phyloP scores from a whole-genome alignment of 345 rosid genomes.

The Isatis tinctoria region DNA sequence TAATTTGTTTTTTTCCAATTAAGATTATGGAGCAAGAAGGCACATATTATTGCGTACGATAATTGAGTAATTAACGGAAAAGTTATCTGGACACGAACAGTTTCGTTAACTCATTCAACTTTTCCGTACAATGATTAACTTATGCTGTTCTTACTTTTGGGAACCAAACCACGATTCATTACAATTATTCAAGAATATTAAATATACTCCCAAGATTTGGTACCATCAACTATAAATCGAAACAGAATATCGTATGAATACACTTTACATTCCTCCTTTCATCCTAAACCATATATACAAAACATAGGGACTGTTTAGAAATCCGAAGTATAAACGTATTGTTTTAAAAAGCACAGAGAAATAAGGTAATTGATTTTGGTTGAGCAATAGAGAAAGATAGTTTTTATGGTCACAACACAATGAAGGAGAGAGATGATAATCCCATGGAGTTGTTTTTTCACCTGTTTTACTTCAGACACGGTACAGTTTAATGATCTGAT shows the following conservation, averaged over 20 bases:
- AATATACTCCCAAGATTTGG: neutral
- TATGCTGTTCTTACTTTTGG: constrained; percentile 26
- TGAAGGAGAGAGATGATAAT: neutral
- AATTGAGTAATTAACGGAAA: constrained; percentile 28
- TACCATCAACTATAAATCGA: neutral
- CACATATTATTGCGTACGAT: neutral
- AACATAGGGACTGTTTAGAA: neutral
- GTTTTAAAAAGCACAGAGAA: neutral
- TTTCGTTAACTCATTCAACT: neutral
- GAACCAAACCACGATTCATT: constrained; percentile 11
- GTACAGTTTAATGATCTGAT: constrained; percentile 71
- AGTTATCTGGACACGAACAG: neutral
- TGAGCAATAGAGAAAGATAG: constrained; percentile 4
- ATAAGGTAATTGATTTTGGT: neutral
- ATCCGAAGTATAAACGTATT: neutral
- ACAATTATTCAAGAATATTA: neutral
- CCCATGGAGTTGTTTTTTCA: constrained; percentile 6
- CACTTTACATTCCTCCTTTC: constrained; percentile 14
- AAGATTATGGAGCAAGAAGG: neutral
- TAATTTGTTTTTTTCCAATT: neutral
- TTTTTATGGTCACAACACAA: constrained; percentile 26
- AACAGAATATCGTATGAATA: neutral
- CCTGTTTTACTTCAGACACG: constrained; percentile 50
- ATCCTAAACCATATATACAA: constrained; percentile 13
- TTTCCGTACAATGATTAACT: constrained; percentile 22